Evolutionary conservation across 2,329 filamentous ascomycete species (phyloP).

Genomic region (Aureobasidium lini): DNA sequence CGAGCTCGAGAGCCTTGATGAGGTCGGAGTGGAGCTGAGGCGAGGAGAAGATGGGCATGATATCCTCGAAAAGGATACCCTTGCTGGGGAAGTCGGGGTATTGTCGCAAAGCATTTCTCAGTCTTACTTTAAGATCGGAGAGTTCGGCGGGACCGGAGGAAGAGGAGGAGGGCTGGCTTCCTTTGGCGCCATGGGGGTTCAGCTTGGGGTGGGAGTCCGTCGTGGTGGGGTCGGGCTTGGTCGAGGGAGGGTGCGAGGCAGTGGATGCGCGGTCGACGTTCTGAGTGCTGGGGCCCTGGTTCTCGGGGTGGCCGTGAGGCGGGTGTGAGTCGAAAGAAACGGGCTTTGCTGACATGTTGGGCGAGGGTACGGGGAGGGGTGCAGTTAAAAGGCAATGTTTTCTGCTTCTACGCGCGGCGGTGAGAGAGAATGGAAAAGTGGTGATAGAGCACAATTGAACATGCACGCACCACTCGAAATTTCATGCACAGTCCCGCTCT

Average conservation of each 20-base stretch:
- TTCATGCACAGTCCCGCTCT: conserved; percentile 1
- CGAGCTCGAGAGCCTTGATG: conserved; percentile 76
- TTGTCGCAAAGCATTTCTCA: conserved; percentile 68
- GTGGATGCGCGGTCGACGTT: conserved; percentile 24
- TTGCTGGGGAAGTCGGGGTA: conserved; percentile 87
- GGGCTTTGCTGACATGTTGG: conserved; percentile 23
- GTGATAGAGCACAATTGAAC: background rate
- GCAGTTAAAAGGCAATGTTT: background rate
- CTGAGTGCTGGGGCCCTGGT: conserved; percentile 22
- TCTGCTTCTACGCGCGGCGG: background rate
- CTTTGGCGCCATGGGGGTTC: conserved; percentile 29
- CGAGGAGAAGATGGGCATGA: conserved; percentile 52
- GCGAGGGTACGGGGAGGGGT: background rate
- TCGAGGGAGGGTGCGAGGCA: conserved; percentile 24
- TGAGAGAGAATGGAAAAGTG: conserved; percentile 9
- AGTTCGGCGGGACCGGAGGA: conserved; percentile 47
- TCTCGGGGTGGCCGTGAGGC: conserved; percentile 24
- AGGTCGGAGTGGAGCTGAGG: conserved; percentile 43
- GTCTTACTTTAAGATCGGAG: conserved; percentile 57
- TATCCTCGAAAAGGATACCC: conserved; percentile 95
- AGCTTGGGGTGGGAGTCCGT: conserved; percentile 16
- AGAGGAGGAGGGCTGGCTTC: conserved; percentile 43
- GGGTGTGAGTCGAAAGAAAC: conserved; percentile 21
- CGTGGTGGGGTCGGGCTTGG: conserved; percentile 27
- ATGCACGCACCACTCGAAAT: conserved; percentile 1